A percentile compares a stretch with the other conserved stretches of the same genome.
Conservation (phyloP, 2,329 filamentous ascomycete genomes). For the Nectriaceae sp. region DNA sequence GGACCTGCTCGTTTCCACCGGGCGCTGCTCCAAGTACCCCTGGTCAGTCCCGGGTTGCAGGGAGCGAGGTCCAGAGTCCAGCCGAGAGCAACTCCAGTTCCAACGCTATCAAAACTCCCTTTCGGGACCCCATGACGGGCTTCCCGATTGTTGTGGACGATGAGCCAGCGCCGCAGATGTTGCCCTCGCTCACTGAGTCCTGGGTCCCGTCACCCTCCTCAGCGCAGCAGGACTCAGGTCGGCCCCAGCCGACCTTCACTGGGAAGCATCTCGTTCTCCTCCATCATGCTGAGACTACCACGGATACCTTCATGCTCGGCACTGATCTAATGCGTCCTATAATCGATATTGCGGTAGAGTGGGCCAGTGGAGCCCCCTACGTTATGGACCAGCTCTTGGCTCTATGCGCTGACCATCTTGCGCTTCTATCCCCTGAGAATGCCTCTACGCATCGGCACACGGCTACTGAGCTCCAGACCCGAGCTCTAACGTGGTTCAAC, state of each 20-base stretch:
- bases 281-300: slow-evolving; percentile 35
- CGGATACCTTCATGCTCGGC: slow-evolving; percentile 23
- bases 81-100: slow-evolving; percentile 22
- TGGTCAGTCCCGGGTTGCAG: neutral
- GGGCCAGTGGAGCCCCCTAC: slow-evolving; percentile 41
- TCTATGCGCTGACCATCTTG: slow-evolving; percentile 44
- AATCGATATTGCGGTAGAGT: slow-evolving; percentile 34
- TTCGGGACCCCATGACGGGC: slow-evolving; percentile 17
- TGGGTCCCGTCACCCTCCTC: slow-evolving; percentile 18
- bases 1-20: slow-evolving; percentile 37
- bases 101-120: slow-evolving; percentile 8
- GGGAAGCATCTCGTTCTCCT: slow-evolving; percentile 43
- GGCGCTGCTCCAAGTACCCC: slow-evolving; percentile 2
- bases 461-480: slow-evolving; percentile 47
- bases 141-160: slow-evolving; percentile 8
- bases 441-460: slow-evolving; percentile 29
- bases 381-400: slow-evolving; percentile 50
- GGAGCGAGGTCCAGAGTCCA: slow-evolving; percentile 22
- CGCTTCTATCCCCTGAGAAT: slow-evolving; percentile 21
- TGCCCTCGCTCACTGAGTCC: slow-evolving; percentile 24
- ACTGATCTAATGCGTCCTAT: slow-evolving; percentile 23
- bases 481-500: slow-evolving; percentile 42
- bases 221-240: slow-evolving; percentile 6
- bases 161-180: slow-evolving; percentile 16
- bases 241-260: slow-evolving; percentile 31